phyloP scores from a whole-genome alignment of 768 basidiomycete genomes.

The Boletus insuetus region DNA sequence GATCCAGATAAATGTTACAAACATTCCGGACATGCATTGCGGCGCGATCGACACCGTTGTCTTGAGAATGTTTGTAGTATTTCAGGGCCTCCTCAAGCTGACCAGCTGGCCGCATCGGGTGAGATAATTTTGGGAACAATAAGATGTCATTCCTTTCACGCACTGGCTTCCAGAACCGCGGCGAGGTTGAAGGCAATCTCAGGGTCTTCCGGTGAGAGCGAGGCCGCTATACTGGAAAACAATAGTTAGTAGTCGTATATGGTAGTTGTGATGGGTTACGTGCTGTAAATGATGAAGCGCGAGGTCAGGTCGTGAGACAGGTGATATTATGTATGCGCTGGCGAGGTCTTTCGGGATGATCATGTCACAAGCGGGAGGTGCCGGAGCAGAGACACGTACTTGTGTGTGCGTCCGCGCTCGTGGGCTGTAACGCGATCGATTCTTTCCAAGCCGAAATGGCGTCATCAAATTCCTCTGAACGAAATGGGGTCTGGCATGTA shows the following conservation, averaged over 20 bases:
- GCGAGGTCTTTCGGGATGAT: conserved; percentile 62
- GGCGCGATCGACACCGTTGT: conserved; percentile 78
- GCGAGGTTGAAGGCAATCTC: conserved; percentile 92
- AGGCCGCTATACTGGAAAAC: conserved; percentile 66
- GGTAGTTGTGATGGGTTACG: conserved; percentile 32
- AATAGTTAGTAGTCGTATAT: conserved; percentile 32
- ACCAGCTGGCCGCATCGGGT: conserved; percentile 51
- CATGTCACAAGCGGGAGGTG: conserved; percentile 19
- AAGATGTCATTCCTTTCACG: conserved; percentile 34
- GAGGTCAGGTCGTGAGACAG: conserved; percentile 78
- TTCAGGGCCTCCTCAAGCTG: conserved; percentile 76
- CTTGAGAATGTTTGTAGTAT: conserved; percentile 78
- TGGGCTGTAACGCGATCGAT: conserved; percentile 75
- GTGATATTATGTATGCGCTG: conserved; percentile 84
- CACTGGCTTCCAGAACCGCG: conserved; percentile 87
- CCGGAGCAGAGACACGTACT: conserved; percentile 49
- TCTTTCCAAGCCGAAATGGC: conserved; percentile 87
- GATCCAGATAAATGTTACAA: conserved; percentile 24
- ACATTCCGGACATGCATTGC: conserved; percentile 83
- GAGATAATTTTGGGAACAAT: conserved; percentile 36
- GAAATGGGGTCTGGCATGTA: conserved; percentile 13
- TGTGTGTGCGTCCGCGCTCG: conserved; percentile 83
- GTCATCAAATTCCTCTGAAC: conserved; percentile 79
- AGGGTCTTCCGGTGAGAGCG: conserved; percentile 84
- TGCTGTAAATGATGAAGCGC: conserved; percentile 83